Percentiles rank a stretch among this genome's conserved stretches.
phyloP scores from a whole-genome alignment of 1,139 yeast genomes.

The Insectozyma bohioensis region DNA sequence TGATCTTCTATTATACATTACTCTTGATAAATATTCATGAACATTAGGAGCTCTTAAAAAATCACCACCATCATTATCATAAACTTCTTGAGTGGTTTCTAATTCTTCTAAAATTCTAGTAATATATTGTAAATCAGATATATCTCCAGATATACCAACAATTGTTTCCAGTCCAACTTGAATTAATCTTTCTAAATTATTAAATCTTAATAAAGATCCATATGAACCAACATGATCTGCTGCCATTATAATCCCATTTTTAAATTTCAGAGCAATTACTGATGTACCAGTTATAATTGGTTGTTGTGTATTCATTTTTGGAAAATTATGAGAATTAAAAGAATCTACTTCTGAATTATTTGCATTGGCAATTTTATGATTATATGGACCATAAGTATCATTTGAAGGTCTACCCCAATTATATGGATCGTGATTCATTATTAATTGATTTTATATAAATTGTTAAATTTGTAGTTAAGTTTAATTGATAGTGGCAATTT shows the following conservation, averaged over 20 bases:
- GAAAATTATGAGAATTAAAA: conserved; percentile 34
- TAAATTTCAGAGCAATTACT: conserved; percentile 85
- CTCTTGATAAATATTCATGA: conserved; percentile 81
- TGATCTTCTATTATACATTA: conserved; percentile 83
- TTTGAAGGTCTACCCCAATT: conserved; percentile 95
- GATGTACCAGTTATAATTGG: conserved; percentile 97
- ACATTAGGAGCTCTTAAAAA: conserved; percentile 80
- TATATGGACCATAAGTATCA: conserved; percentile 77
- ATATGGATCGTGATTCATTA: conserved; percentile 93
- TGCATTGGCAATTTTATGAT: conserved; percentile 67
- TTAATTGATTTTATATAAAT: too few species aligned
- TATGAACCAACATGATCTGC: conserved; percentile 94
- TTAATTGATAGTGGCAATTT: too few species aligned
- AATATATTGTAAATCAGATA: conserved; percentile 88
- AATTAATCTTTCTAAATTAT: conserved; percentile 79
- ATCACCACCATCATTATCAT: conserved; percentile 77
- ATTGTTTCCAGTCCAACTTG: conserved; percentile 82
- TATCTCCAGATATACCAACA: conserved; percentile 94
- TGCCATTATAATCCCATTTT: conserved; percentile 89
- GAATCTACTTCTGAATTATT: conserved; percentile 20
- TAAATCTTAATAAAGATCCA: conserved; percentile 89
- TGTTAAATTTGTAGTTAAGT: too few species aligned
- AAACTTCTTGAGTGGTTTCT: conserved; percentile 61
- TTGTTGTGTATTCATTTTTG: conserved; percentile 83
- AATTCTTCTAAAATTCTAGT: conserved; percentile 75